phyloP scores from a whole-genome alignment of 805 yeast genomes.

The Metschnikowia anglica region DNA sequence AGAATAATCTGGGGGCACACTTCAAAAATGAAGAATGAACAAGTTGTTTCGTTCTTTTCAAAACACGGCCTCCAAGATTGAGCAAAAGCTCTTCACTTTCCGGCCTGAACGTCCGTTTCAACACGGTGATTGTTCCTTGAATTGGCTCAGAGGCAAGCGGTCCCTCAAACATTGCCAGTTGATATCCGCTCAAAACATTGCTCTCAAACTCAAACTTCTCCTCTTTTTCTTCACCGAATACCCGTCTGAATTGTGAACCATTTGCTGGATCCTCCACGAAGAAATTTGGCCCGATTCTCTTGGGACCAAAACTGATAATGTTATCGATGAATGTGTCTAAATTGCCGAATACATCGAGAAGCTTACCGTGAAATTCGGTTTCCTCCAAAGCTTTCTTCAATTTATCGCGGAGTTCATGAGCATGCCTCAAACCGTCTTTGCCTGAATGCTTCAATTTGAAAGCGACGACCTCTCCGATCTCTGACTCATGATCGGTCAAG shows the following conservation, averaged over 20 bases:
- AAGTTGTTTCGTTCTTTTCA: constrained; percentile 68
- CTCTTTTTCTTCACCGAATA: constrained; percentile 23
- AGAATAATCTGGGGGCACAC: constrained; percentile 85
- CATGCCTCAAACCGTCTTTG: constrained; percentile 18
- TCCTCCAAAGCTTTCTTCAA: constrained; percentile 15
- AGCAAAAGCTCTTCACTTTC: constrained; percentile 35
- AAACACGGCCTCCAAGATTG: constrained; percentile 67
- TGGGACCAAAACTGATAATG: constrained; percentile 74
- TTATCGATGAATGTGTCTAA: constrained; percentile 26
- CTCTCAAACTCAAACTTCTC: constrained; percentile 48
- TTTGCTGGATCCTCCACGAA: constrained; percentile 52
- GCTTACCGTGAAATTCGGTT: constrained; percentile 17
- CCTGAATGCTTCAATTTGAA: constrained; percentile 17
- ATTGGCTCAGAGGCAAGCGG: constrained; percentile 87
- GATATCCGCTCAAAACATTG: constrained; percentile 78
- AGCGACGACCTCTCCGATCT: constrained; percentile 38
- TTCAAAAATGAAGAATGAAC: constrained; percentile 69
- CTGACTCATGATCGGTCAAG: constrained; percentile 46
- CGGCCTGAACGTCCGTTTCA: constrained; percentile 27
- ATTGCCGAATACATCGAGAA: constrained; percentile 20
- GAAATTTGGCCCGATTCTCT: constrained; percentile 71
- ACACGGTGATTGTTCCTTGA: constrained; percentile 69
- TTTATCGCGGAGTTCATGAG: constrained; percentile 14
- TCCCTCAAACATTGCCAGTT: constrained; percentile 77
- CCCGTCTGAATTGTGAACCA: constrained; percentile 28